Evolutionary conservation across 2,329 filamentous ascomycete genomes (phyloP), one percentile per base, ranked within the genome.

Genomic region (Beauveria medogensis): DNA sequence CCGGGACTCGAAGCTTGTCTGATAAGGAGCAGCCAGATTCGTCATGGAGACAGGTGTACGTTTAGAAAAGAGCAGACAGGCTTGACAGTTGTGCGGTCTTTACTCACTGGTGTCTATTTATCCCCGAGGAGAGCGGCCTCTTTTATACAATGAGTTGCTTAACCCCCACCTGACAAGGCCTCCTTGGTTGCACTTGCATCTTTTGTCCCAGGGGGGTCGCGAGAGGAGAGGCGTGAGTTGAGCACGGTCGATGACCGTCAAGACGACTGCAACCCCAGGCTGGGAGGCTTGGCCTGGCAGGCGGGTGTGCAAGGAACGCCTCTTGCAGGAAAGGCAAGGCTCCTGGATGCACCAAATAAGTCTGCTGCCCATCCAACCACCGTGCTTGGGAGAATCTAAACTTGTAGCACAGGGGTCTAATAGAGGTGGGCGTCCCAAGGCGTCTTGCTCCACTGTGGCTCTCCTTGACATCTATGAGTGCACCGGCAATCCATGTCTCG

Each of bases 161-260:
- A 3, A 24, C n/a, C 46, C 56, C 46, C 56, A 52, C 37, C 47
- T 52, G 37, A 43, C 56, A 59, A 59, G 56, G 56, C 34, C 24
- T 43, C 56, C 56, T 40, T 58, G 55, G 44, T 46, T 22, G 47
- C 46, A 37, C 28, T 47, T n/a, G 55, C 55, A 51, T 22, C 37
- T 44, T 34, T 16, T 34, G 12, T 26, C n/a, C 18, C 16, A 6
- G 37, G 55, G 55, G 44, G 55, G n/a, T 28, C 10, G 43, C 30
- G 34, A 51, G 56, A 43, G 30, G 20, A 30, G 20, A 43, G 56
- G 44, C 20, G 37, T 51, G 56, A 43, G 24, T 22, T 52, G 56
- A 59, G 53, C 55, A 58, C 10, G 56, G 37, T 40, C 47, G 56
- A 59, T 59, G 56, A 34, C 24, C 46, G 55, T 47, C 30, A 57